Base-by-base conservation (phyloP, 2,329 filamentous ascomycete genomes). In the Colletotrichum sidae region DNA sequence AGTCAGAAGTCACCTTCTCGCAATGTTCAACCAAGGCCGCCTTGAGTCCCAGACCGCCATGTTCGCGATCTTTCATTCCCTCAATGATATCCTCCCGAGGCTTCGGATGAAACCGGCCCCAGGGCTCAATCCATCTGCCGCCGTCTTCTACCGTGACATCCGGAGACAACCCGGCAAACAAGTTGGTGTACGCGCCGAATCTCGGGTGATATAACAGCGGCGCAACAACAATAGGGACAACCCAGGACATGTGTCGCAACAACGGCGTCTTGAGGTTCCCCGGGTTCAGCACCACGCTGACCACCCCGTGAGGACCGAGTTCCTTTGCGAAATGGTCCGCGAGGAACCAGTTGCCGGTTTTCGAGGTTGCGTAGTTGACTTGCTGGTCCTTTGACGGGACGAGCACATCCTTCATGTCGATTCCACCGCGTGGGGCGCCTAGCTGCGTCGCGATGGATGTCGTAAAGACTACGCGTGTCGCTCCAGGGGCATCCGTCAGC, bases 131-230 rank as follows among this genome's bases (percentile, higher is more conserved):
- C 72, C 74, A 78, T 6, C 62, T 60, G 3, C 77, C 75, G 2
- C 72, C 71, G 17, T 78, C 75, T 37, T 79, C 78, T 1, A 75
- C 34, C 0, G 75, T 81, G 3, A 84, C 70, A 0, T 83, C 76
- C 0, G 78, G 77, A 0, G 81, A 81, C 44, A 83, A 72, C 0
- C 76, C 82, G 1, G 82, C 78, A 62, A 78, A 86, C 2, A 86
- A 68, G 61, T 81, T 77, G 0, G 83, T 83, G 69, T 83, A 84
- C 0, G 81, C 82, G 0, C 83, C 84, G 25, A 76, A 71, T 5
- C 76, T 57, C 0, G 72, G 25, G 56, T 75, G 69, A 4, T 75
- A 65, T 4, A 76, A 34, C 6, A 67, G 67, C 1, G 68, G 69
- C 55, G 73, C 65, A 1, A 74, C 61, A 1, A 76, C 10, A 17